Evolutionary conservation across 2,329 filamentous ascomycete species (phyloP), one percentile per base, ranked within the genome.

Genomic region (Phialocephala sp.): DNA sequence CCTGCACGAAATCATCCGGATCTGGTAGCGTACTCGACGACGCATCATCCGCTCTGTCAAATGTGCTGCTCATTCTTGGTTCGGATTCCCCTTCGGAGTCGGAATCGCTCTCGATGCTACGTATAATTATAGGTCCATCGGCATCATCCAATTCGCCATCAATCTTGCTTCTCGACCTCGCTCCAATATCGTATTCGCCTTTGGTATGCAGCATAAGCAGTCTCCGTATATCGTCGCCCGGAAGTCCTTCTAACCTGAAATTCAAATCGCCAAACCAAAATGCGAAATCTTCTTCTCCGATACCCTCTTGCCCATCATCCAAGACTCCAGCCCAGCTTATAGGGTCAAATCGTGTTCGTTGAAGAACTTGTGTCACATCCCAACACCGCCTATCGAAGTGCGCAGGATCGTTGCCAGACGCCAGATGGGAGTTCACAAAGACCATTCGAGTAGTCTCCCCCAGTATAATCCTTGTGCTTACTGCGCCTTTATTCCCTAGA

Each of bases 241-340:
- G 92, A 58, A 98, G 86, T 54, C 90, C 92, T 59, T 96, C 92
- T 0, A 99, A 84, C 37, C 95, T 88, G 75, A 97, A 99, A 76
- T 99, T 99, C 50, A 99, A 83, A 77, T 99, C 95, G 8, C 95
- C 95, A 74, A 97, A 92, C 93, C 94, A 98, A 74, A 99, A 97
- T 0, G 89, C 88, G 79, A 97, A 93, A 75, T 99, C 95, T 70
- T 97, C 94, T 45, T 96, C 91, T 0, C 92, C 94, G 69, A 99
- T 89, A 41, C 82, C 86, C 60, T 91, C 88, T 0, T 84, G 80
- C 24, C 89, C 87, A n/a, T 89, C 87, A 43, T 88, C 83, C 1
- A 86, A 80, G 6, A 90, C 87, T 9, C 91, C 89, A 0, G 85
- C 81, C 65, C 90, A 85, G 45, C 82, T 82, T 8, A 96, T 85